Evolutionary conservation across 2,329 filamentous ascomycete species (phyloP), one percentile per base, ranked within the genome.

Genomic region (Orbilia brochopaga): DNA sequence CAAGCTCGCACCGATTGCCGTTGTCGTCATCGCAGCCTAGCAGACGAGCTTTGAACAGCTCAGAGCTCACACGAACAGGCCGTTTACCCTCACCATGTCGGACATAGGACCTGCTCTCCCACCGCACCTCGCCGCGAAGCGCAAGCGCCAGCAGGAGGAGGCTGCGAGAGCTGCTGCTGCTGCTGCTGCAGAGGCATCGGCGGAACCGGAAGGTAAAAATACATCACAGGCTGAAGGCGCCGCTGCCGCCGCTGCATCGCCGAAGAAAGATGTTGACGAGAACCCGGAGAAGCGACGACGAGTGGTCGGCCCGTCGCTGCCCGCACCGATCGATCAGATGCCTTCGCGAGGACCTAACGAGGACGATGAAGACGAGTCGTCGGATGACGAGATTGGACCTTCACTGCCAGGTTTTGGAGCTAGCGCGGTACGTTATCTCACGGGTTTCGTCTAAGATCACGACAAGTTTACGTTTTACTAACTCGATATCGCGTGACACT

Each of bases 291-390:
- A 83, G 74, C 81, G 81, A 76, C 81, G 82, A 75, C 80, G 85
- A 13, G 78, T 83, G 62, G 85, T 85, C 21, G 86, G 86, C 56
- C 81, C 84, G n/a, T 80, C 83, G 61, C 85, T 85, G 53, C 83
- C 83, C 50, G 78, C 83, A 56, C 76, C 81, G 73, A 74, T 84
- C 8, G 79, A 82, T 35, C 79, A 85, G 76, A 78, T 79, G 62
- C 83, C 83, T 3, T 67, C 77, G 53, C 60, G 46, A 15, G 76
- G 79, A 50, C 78, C 80, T n/a, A 57, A 76, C 46, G 74, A 72
- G 24, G 74, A 77, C 76, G 78, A 24, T 78, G 77, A 56, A 77
- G 79, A 61, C 75, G 78, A 65, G 23, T 72, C 67, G 42, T 72
- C 67, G 27, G 77, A 77, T 37, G 81, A 82, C 73, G 78, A 78